These are phyloP conservation scores for Filosporella fistucella DNA, from an alignment of 495 filamentous ascomycete species.

Conservation along the genomic window DNA sequence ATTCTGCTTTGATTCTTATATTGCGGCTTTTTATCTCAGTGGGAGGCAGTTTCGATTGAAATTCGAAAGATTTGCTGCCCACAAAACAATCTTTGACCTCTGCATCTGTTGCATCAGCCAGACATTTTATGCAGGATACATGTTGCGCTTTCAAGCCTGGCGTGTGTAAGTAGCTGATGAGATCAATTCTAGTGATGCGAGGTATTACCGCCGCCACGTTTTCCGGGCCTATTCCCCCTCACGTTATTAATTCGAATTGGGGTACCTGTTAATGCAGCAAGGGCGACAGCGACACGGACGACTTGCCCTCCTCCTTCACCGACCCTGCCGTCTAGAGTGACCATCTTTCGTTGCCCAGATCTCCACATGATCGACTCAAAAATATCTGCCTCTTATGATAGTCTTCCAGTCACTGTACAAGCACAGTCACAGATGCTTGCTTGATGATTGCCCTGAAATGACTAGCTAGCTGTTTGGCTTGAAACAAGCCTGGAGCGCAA, in stretches of 20 bases:
- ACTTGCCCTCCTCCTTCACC: constrained; percentile 87
- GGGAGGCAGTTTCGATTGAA: constrained; percentile 38
- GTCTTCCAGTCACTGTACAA: too few relatives aligned
- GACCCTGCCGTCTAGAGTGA: constrained; percentile 65
- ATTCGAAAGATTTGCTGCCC: constrained; percentile 49
- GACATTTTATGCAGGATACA: constrained; percentile 59
- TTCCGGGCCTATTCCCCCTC: constrained; percentile 55
- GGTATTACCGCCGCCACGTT: constrained; percentile 34
- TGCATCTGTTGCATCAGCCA: constrained; percentile 60
- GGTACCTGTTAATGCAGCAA: constrained; percentile 61
- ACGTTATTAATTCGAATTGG: constrained; percentile 66
- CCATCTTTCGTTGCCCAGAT: too few relatives aligned
- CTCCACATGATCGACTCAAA: too few relatives aligned
- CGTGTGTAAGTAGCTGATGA: constrained; percentile 20
- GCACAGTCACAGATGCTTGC: too few relatives aligned
- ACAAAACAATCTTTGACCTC: constrained; percentile 47
- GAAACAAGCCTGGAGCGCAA: too few relatives aligned
- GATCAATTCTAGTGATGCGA: background rate
- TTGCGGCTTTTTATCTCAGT: constrained; percentile 31
- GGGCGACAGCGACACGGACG: constrained; percentile 62
- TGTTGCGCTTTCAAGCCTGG: constrained; percentile 74
- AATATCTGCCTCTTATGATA: too few relatives aligned
- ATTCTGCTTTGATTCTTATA: constrained; percentile 39
- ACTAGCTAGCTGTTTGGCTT: too few relatives aligned
- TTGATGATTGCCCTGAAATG: too few relatives aligned